Evolutionary conservation across 805 yeast genomes (phyloP).

Genomic region (Hanseniaspora hatyaiensis): DNA sequence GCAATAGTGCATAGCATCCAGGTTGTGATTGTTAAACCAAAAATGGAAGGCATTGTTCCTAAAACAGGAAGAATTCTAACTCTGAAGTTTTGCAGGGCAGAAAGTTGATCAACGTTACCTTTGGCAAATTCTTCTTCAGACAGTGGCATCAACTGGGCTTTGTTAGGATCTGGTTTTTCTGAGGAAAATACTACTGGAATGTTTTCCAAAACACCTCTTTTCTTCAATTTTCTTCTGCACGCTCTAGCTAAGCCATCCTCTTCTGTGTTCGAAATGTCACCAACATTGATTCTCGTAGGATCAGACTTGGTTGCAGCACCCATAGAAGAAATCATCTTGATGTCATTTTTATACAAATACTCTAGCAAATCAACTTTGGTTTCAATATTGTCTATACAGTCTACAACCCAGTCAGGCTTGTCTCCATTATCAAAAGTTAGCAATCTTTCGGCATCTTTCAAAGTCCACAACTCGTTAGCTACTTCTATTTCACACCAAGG

Average conservation of each 20-base stretch:
- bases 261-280: slow-evolving; percentile 78
- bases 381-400: slow-evolving; percentile 92
- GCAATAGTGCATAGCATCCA: slow-evolving; percentile 66
- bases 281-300: slow-evolving; percentile 79
- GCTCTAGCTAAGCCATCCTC: slow-evolving; percentile 89
- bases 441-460: slow-evolving; percentile 51
- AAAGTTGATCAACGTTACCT: slow-evolving; percentile 76
- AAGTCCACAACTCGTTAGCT: slow-evolving; percentile 63
- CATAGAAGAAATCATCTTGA: slow-evolving; percentile 79
- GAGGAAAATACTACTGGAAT: slow-evolving; percentile 85
- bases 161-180: slow-evolving; percentile 92
- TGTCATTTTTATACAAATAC: slow-evolving; percentile 47
- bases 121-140: slow-evolving; percentile 68
- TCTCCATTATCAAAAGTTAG: slow-evolving; percentile 36
- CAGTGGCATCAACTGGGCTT: slow-evolving; percentile 76
- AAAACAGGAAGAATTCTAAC: slow-evolving; percentile 90
- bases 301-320: slow-evolving; percentile 97
- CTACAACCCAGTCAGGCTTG: slow-evolving; percentile 73
- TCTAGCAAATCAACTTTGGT: slow-evolving; percentile 87
- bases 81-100: slow-evolving; percentile 80
- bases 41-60: slow-evolving; percentile 95
- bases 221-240: slow-evolving; percentile 72
- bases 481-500: slow-evolving; percentile 91
- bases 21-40: slow-evolving; percentile 83
- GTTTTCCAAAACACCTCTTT: slow-evolving; percentile 60